Evolutionary conservation across 1,284 basidiomycete genomes (phyloP).

Genomic region (Vanrija sp.): DNA sequence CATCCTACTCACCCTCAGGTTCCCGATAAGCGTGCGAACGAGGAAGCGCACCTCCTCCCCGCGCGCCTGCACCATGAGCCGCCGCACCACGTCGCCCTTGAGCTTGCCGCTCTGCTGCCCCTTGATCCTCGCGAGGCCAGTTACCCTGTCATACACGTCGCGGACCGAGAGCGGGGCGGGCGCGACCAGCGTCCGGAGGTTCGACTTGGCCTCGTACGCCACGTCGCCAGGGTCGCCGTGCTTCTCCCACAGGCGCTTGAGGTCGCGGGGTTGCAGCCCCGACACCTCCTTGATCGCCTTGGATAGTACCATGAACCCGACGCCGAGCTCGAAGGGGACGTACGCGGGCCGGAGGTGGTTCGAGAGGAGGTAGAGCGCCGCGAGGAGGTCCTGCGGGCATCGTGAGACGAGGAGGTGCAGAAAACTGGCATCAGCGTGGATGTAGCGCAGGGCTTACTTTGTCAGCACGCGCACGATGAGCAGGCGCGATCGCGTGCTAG

Average conservation of each 20-base stretch:
- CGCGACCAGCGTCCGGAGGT: constrained; percentile 67
- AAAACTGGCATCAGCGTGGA: constrained; percentile 31
- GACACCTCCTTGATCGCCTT: constrained; percentile 78
- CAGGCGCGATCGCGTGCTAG: constrained; percentile 75
- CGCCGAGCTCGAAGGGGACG: constrained; percentile 66
- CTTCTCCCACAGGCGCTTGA: constrained; percentile 58
- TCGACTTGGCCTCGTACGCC: constrained; percentile 75
- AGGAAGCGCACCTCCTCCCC: constrained; percentile 85
- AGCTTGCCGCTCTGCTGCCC: constrained; percentile 69
- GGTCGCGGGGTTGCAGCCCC: constrained; percentile 63
- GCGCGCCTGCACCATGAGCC: constrained; percentile 72
- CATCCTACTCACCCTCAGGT: constrained; percentile 61
- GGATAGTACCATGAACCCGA: constrained; percentile 71
- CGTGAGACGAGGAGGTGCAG: constrained; percentile 66
- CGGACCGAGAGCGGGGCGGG: constrained; percentile 65
- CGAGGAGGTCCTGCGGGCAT: constrained; percentile 66
- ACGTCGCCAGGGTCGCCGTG: constrained; percentile 73
- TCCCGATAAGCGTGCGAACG: constrained; percentile 72
- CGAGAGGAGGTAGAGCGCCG: constrained; percentile 83
- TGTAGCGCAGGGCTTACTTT: constrained; percentile 53
- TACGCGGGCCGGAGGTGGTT: constrained; percentile 81
- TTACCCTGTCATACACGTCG: constrained; percentile 62
- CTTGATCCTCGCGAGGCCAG: constrained; percentile 63
- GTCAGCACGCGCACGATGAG: constrained; percentile 74
- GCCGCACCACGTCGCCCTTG: constrained; percentile 75